Evolutionary conservation across 805 yeast genomes (phyloP), one percentile per base, ranked within the genome.

Genomic region (Candida sanyiensis): DNA sequence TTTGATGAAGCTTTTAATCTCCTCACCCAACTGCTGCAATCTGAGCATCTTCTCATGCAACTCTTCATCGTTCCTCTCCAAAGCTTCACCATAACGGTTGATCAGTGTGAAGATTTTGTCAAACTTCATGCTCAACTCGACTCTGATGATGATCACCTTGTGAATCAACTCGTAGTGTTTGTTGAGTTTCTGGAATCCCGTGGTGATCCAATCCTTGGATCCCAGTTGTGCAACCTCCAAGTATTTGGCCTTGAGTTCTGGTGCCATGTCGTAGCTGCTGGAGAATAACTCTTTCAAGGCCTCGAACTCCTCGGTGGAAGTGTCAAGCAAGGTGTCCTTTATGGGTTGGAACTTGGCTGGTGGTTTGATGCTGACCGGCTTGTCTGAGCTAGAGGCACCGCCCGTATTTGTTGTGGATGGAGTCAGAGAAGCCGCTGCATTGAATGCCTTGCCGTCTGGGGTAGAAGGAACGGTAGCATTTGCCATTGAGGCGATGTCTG

Each of bases 11-110:
- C 56, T 48, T 18, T 61, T 52, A 31, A 64, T 64, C 37, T 68
- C 72, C 31, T 58, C 59, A 11, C 74, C 74, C 23, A 70, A 52
- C n/a, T 55, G 59, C 41, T 63, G 67, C 19, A 72, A 56, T 38
- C 61, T 62, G 3, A 38, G 38, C 38, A 64, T 47, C 46, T 67
- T 66, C 13, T 50, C 55, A 43, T 64, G 62, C 18, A 67, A 37
- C 11, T 50, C 46, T 3, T 39, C 42, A 27, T 63, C 69, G 36
- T 58, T 61, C 6, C 46, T 39, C 28, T 56, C 59, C 27, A 67
- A 51, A 9, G 57, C 55, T 8, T 44, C 45, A 3, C 67, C 67
- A 33, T 66, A 51, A 3, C 53, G 55, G 40, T 67, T 64, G 10
- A 70, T 61, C 10, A 63, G 43, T 1, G 56, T 49, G n/a, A 67